Evolutionary conservation across 805 yeast genomes (phyloP).

Genomic region (Wickerhamomyces chaumierensis): DNA sequence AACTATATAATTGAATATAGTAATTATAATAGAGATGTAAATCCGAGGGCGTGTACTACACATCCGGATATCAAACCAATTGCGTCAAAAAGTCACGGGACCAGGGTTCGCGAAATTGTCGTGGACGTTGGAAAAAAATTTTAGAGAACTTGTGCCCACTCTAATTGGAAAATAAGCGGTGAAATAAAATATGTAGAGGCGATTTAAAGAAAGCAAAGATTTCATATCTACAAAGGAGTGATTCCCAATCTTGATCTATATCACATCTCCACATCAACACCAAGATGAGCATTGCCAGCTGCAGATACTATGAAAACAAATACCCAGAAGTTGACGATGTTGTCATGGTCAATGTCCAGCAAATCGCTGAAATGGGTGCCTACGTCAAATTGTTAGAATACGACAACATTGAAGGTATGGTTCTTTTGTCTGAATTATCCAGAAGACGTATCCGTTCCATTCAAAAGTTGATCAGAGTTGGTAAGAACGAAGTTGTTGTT

Average conservation of each 20-base stretch:
- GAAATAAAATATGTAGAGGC: not conserved
- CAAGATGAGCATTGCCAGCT: conserved; percentile 72
- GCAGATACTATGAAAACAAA: conserved; percentile 96
- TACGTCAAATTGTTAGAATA: conserved; percentile 92
- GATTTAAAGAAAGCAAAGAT: not conserved
- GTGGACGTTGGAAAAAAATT: not conserved
- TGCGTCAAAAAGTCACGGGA: not conserved
- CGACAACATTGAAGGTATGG: conserved; percentile 99
- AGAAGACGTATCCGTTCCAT: conserved; percentile 98
- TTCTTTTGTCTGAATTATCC: conserved; percentile 85
- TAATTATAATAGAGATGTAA: no score
- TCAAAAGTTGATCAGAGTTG: conserved; percentile 94
- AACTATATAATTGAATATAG: no score
- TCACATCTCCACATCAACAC: not conserved
- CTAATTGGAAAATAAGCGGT: not conserved
- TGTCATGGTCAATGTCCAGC: conserved; percentile 97
- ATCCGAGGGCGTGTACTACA: no score
- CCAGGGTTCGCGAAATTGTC: not conserved
- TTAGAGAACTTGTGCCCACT: no score
- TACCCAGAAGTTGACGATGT: conserved; percentile 98
- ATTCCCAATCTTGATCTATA: no score
- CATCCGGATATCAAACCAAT: no score
- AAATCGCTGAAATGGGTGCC: conserved; percentile 99
- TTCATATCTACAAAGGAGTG: no score
- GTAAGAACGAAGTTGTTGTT: conserved; percentile 96